Evolutionary conservation across 805 yeast genomes (phyloP).

Genomic region (Ogataea saltuana): DNA sequence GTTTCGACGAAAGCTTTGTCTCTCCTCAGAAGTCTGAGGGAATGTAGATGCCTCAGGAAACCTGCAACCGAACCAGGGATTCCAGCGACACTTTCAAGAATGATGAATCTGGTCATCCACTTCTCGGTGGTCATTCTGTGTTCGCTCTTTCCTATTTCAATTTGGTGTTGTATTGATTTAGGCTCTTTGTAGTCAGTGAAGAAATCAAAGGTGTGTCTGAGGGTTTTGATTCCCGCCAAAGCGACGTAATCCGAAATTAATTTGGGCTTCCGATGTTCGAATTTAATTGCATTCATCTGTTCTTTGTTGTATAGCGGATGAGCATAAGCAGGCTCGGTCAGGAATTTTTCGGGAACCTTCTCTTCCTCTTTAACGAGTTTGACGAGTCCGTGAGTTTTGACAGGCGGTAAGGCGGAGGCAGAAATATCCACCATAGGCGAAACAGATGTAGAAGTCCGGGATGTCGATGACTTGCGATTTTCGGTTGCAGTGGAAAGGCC

Average conservation of each 20-base stretch:
- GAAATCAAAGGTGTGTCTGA: slow-evolving; percentile 56
- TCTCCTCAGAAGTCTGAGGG: slow-evolving; percentile 58
- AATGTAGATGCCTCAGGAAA: slow-evolving; percentile 66
- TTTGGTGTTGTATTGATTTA: slow-evolving; percentile 34
- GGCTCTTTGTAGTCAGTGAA: slow-evolving; percentile 69
- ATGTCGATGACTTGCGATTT: no score
- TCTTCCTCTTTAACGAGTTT: slow-evolving; percentile 14
- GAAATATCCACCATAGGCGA: not conserved
- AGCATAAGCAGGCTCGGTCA: slow-evolving; percentile 39
- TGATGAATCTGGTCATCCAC: slow-evolving; percentile 64
- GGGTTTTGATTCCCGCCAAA: slow-evolving; percentile 42
- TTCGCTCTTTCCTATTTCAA: slow-evolving; percentile 29
- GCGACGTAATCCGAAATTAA: slow-evolving; percentile 55
- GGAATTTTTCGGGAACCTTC: slow-evolving; percentile 17
- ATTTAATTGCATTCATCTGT: slow-evolving; percentile 44
- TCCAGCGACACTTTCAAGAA: slow-evolving; percentile 72
- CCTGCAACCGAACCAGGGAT: slow-evolving; percentile 83
- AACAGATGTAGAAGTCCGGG: no score
- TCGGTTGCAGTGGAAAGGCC: no score
- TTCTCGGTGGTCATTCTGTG: slow-evolving; percentile 59
- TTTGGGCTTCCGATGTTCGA: slow-evolving; percentile 53
- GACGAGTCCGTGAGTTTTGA: slow-evolving; percentile 18
- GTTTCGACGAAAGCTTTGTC: slow-evolving; percentile 80
- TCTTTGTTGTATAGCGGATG: slow-evolving; percentile 43
- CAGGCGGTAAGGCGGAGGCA: slow-evolving; percentile 10